Evolutionary conservation across 768 basidiomycete species (phyloP).

Genomic region (Paxillus rubicundulus): DNA sequence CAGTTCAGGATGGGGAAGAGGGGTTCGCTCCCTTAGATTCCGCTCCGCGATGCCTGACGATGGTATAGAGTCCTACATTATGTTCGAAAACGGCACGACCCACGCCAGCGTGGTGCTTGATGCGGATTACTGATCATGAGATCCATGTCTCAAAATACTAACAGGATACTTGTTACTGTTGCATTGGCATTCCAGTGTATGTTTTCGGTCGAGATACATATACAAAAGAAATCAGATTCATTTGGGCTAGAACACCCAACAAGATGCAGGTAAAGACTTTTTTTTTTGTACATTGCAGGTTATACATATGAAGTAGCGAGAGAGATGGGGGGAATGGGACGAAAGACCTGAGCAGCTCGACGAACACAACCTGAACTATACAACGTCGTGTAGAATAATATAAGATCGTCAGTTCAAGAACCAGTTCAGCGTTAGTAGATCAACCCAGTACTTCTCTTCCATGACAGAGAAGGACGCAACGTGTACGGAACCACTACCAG

Average conservation of each 20-base stretch:
- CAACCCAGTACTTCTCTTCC: not conserved
- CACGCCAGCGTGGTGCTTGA: slow-evolving; percentile 54
- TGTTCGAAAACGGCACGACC: slow-evolving; percentile 57
- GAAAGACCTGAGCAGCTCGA: not conserved
- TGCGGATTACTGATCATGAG: slow-evolving; percentile 28
- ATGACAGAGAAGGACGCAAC: not conserved
- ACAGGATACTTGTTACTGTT: not conserved
- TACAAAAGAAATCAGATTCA: not conserved
- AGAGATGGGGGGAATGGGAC: not conserved
- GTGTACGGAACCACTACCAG: not conserved
- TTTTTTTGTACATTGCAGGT: not conserved
- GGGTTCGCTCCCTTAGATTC: slow-evolving; percentile 64
- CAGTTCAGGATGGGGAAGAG: slow-evolving; percentile 53
- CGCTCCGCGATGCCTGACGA: slow-evolving; percentile 42
- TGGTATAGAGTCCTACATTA: slow-evolving; percentile 61
- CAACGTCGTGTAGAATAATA: not conserved
- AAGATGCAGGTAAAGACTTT: not conserved
- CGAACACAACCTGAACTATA: not conserved
- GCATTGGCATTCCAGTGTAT: too few species aligned
- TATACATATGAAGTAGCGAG: not conserved
- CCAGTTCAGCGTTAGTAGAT: not conserved
- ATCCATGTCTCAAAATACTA: not conserved
- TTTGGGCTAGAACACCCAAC: not conserved
- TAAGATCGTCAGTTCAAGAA: not conserved
- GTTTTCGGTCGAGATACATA: not conserved